A percentile compares a stretch with the other conserved stretches of the same genome.
Evolutionary conservation across 495 filamentous ascomycete genomes (phyloP).

Genomic region (Tuber indicum): DNA sequence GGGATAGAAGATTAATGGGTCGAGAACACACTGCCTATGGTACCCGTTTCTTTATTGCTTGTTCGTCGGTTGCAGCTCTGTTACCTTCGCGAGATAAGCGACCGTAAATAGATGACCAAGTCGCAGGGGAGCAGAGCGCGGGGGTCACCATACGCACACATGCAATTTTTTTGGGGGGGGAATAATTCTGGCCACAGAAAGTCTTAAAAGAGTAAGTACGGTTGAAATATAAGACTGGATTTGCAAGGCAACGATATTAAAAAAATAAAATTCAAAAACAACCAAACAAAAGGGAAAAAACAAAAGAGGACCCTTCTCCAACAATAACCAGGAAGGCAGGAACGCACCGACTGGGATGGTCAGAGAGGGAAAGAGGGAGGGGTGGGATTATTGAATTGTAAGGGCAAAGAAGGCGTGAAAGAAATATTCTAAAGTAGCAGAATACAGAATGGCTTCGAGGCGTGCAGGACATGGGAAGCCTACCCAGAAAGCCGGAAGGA

Average conservation of each 20-base stretch:
- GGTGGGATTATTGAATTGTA: conserved; percentile 19
- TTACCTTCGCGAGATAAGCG: conserved; percentile 40
- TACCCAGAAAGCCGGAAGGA: conserved; percentile 38
- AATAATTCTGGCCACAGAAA: not conserved
- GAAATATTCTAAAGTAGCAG: conserved; percentile 18
- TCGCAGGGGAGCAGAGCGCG: conserved; percentile 31
- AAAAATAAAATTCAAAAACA: conserved; percentile 29
- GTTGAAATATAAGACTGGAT: conserved; percentile 31
- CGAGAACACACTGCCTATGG: conserved; percentile 27
- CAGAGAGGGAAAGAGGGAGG: conserved; percentile 16
- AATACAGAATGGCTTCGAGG: conserved; percentile 17
- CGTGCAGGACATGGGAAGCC: conserved; percentile 38
- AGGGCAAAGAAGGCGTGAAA: conserved; percentile 15
- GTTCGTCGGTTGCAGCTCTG: conserved; percentile 38
- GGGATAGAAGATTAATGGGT: conserved; percentile 25
- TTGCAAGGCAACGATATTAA: conserved; percentile 25
- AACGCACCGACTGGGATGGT: conserved; percentile 4
- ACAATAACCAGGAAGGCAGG: conserved; percentile 12
- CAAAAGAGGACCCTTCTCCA: conserved; percentile 25
- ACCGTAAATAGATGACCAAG: conserved; percentile 40
- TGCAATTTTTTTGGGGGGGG: conserved; percentile 1
- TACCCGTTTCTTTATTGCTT: conserved; percentile 39
- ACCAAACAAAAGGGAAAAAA: conserved; percentile 18
- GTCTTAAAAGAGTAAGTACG: conserved; percentile 18
- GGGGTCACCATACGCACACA: conserved; percentile 25